These are phyloP conservation scores for Xylariaceae sp. DNA, from an alignment of 2,329 filamentous ascomycete genomes.

Conservation along the genomic window DNA sequence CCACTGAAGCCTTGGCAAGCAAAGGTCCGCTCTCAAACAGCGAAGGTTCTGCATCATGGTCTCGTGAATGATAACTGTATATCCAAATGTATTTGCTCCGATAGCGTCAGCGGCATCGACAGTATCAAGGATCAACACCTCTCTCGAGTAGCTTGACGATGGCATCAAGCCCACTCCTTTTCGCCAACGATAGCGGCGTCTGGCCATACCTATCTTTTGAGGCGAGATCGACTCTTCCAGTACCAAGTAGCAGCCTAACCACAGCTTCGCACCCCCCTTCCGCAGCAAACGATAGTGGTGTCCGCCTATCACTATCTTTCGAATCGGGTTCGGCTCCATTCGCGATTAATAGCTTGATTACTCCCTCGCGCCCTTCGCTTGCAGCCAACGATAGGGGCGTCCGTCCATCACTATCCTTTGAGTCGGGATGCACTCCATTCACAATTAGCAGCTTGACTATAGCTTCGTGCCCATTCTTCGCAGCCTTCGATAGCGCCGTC, in stretches of 20 bases:
- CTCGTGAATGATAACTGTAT: too few relatives aligned
- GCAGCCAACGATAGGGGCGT: slow-evolving; percentile 5
- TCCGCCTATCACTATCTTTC: neutral
- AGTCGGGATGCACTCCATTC: neutral
- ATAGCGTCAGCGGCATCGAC: too few relatives aligned
- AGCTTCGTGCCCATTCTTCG: neutral
- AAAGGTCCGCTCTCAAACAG: too few relatives aligned
- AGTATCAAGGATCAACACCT: too few relatives aligned
- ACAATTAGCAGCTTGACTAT: neutral
- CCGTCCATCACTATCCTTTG: neutral
- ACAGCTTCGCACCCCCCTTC: neutral
- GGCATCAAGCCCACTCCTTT: neutral
- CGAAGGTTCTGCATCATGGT: too few relatives aligned
- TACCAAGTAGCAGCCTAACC: neutral
- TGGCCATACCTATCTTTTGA: neutral
- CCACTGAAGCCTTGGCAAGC: too few relatives aligned
- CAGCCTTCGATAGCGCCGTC: neutral
- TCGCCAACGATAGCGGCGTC: neutral
- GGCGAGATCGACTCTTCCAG: neutral
- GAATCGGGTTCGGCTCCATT: neutral
- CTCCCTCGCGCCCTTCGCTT: neutral
- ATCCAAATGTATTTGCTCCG: too few relatives aligned
- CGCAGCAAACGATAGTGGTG: slow-evolving; percentile 4
- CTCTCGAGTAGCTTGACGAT: neutral
- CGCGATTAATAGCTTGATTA: slow-evolving; percentile 2